phyloP scores from a whole-genome alignment of 305 asterid genomes.

The Ilex paraguariensis region DNA sequence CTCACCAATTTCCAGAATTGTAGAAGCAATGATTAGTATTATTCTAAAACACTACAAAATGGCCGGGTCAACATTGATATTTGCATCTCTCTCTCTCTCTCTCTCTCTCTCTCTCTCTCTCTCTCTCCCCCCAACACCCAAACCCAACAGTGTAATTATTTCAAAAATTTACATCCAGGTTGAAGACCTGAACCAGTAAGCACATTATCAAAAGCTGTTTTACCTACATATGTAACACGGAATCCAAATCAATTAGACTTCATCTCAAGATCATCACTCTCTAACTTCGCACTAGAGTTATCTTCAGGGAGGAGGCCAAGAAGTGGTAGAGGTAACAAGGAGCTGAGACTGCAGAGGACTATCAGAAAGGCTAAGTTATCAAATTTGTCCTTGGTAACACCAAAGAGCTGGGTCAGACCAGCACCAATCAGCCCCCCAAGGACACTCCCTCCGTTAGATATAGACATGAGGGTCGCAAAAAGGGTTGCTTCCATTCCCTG shows the following conservation, averaged over 20 bases:
- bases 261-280: slow-evolving; percentile 53
- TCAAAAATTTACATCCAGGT: no score
- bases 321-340: slow-evolving; percentile 80
- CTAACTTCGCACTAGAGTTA: slow-evolving; percentile 32
- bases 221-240: background rate
- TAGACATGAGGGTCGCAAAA: slow-evolving; percentile 91
- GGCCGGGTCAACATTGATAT: no score
- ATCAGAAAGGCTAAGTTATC: slow-evolving; percentile 67
- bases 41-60: no score
- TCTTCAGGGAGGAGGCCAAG: slow-evolving; percentile 84
- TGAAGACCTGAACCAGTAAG: background rate
- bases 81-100: no score
- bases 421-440: slow-evolving; percentile 92
- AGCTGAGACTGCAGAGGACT: slow-evolving; percentile 83
- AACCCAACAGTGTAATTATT: no score
- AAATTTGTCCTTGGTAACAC: slow-evolving; percentile 76
- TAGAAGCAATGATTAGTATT: no score
- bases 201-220: background rate
- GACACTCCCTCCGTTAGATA: slow-evolving; percentile 85
- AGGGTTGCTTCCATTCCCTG: slow-evolving; percentile 96
- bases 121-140: no score
- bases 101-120: no score
- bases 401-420: slow-evolving; percentile 75
- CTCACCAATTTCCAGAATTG: no score
- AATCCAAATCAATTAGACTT: slow-evolving; percentile 52